Evolutionary conservation across 768 basidiomycete genomes (phyloP).

Genomic region (Sistotremastrum suecicum): DNA sequence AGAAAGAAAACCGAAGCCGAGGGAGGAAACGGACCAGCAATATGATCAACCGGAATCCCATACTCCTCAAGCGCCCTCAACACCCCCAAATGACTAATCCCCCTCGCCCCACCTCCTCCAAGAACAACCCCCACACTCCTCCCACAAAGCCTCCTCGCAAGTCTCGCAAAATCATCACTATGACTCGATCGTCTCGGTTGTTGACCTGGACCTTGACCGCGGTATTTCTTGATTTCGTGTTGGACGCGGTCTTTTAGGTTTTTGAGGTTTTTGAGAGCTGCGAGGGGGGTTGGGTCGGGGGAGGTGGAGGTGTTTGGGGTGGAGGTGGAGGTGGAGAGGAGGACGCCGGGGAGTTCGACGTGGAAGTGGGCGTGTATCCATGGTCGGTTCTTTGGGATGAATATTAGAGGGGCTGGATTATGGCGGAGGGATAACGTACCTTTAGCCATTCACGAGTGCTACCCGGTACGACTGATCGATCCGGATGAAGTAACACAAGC

Average conservation of each 20-base stretch:
- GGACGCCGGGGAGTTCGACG: conserved; percentile 53
- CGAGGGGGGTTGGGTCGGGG: conserved; percentile 40
- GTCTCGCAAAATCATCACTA: conserved; percentile 80
- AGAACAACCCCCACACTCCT: conserved; percentile 88
- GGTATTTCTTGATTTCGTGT: conserved; percentile 77
- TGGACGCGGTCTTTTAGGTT: conserved; percentile 90
- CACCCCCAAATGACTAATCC: conserved; percentile 73
- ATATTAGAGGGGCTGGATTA: not conserved
- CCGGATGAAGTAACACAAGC: conserved; percentile 83
- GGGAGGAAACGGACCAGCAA: too few relatives aligned
- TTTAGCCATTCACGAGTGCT: conserved; percentile 95
- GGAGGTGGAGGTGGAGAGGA: conserved; percentile 1
- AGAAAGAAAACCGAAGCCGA: too few relatives aligned
- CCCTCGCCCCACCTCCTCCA: conserved; percentile 95
- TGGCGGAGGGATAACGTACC: conserved; percentile 24
- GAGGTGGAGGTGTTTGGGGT: conserved; percentile 52
- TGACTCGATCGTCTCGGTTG: conserved; percentile 69
- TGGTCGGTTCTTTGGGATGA: conserved; percentile 55
- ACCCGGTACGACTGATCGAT: conserved; percentile 76
- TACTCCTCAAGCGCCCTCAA: conserved; percentile 85
- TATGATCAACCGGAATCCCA: conserved; percentile 86
- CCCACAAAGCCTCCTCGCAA: conserved; percentile 85
- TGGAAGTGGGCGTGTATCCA: conserved; percentile 97
- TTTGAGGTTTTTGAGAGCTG: conserved; percentile 78
- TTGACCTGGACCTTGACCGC: conserved; percentile 43